These are phyloP conservation scores for Mycena amicta DNA, from an alignment of 768 basidiomycete genomes.

Conservation along the genomic window DNA sequence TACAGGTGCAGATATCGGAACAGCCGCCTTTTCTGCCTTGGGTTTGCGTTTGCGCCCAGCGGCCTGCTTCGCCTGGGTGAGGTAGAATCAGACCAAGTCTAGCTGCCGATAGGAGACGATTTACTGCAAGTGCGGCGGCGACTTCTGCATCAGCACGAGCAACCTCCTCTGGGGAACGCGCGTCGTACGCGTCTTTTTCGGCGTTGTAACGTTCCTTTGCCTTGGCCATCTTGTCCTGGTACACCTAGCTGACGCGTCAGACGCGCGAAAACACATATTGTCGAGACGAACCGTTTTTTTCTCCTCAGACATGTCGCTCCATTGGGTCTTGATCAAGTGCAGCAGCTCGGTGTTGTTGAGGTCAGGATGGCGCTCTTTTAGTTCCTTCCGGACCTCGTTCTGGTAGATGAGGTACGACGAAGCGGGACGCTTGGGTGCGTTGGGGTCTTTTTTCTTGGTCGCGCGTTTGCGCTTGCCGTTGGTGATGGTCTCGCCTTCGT, in stretches of 20 bases:
- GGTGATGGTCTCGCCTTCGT: slow-evolving; percentile 32
- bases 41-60: slow-evolving; percentile 25
- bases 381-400: slow-evolving; percentile 79
- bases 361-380: slow-evolving; percentile 66
- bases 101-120: slow-evolving; percentile 18
- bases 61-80: slow-evolving; percentile 33
- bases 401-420: slow-evolving; percentile 95
- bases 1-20: slow-evolving; percentile 26
- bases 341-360: slow-evolving; percentile 76
- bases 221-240: slow-evolving; percentile 51
- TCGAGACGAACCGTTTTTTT: slow-evolving; percentile 66
- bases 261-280: slow-evolving; percentile 9
- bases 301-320: slow-evolving; percentile 66
- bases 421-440: slow-evolving; percentile 91
- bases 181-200: slow-evolving; percentile 68
- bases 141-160: slow-evolving; percentile 47
- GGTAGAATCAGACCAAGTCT: slow-evolving; percentile 17
- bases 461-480: slow-evolving; percentile 59
- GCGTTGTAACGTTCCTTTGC: slow-evolving; percentile 68
- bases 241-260: slow-evolving; percentile 46
- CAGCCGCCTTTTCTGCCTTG: slow-evolving; percentile 29
- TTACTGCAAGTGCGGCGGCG: slow-evolving; percentile 43
- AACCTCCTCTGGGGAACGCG: slow-evolving; percentile 49
- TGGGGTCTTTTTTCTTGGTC: slow-evolving; percentile 82
- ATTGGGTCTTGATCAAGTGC: slow-evolving; percentile 68